These are phyloP conservation scores for Peronospora tabacina DNA, from an alignment of 352 stramenopile species.

Conservation along the genomic window DNA sequence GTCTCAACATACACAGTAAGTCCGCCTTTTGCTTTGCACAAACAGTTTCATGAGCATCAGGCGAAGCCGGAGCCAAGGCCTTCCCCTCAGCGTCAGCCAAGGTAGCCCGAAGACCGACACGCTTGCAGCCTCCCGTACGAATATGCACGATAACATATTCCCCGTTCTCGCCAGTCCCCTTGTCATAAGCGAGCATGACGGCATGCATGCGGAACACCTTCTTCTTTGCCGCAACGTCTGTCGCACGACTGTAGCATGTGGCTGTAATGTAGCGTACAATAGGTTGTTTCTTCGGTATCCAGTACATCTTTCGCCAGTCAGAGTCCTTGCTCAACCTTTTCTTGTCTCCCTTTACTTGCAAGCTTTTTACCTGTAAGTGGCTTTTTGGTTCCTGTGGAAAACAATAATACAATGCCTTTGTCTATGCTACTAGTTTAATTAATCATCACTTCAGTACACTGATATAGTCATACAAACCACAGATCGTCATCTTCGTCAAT, in stretches of 20 bases:
- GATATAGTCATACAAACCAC: neutral
- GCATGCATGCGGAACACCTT: slow-evolving; percentile 79
- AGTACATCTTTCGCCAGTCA: slow-evolving; percentile 80
- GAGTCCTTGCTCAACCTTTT: slow-evolving; percentile 63
- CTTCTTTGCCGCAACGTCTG: slow-evolving; percentile 46
- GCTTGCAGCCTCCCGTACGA: slow-evolving; percentile 57
- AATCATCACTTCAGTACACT: no score
- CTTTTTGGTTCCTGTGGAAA: no score
- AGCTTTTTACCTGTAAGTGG: slow-evolving; percentile 20
- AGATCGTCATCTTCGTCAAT: slow-evolving; percentile 12
- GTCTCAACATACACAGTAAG: slow-evolving; percentile 22
- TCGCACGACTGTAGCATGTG: slow-evolving; percentile 63
- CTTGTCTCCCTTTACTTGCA: slow-evolving; percentile 19
- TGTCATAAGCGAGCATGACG: slow-evolving; percentile 55
- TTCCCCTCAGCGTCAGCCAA: slow-evolving; percentile 17
- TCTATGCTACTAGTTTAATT: no score
- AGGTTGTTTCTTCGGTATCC: slow-evolving; percentile 60
- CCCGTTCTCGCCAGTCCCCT: slow-evolving; percentile 37
- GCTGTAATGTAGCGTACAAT: slow-evolving; percentile 71
- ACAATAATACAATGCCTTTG: no score
- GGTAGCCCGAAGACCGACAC: slow-evolving; percentile 48
- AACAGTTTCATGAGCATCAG: slow-evolving; percentile 4
- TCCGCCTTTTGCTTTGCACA: slow-evolving; percentile 11
- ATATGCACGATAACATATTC: slow-evolving; percentile 73
- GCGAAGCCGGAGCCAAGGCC: slow-evolving; percentile 13